phyloP scores from a whole-genome alignment of 352 stramenopile genomes.

The Globisporangium lucens region DNA sequence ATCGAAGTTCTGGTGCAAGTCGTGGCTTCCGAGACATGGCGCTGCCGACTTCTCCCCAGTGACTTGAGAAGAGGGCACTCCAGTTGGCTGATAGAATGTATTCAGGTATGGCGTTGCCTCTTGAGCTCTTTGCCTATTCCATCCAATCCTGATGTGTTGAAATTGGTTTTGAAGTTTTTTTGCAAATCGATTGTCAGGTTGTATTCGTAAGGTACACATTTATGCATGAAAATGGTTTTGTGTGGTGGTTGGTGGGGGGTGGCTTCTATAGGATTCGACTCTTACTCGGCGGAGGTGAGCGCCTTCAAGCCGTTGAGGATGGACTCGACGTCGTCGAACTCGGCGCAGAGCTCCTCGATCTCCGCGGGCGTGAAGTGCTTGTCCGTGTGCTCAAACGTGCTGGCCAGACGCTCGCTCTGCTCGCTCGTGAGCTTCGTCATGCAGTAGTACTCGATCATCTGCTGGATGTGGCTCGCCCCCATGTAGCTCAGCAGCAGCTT shows the following conservation, averaged over 20 bases:
- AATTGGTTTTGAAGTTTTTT: too few relatives aligned
- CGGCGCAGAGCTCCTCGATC: constrained; percentile 12
- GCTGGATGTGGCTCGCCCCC: constrained; percentile 6
- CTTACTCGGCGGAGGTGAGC: neutral
- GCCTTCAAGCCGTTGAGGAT: constrained; percentile 4
- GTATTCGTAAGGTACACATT: neutral
- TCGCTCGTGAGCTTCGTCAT: constrained; percentile 4
- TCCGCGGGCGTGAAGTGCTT: constrained; percentile 13
- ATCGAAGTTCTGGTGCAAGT: too few relatives aligned
- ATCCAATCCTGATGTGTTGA: too few relatives aligned
- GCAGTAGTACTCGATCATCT: constrained; percentile 35
- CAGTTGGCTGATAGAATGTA: too few relatives aligned
- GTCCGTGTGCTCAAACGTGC: constrained; percentile 14
- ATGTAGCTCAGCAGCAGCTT: constrained; percentile 34
- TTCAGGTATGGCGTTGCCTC: too few relatives aligned
- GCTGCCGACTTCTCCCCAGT: too few relatives aligned
- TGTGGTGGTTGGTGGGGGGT: neutral
- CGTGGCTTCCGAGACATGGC: too few relatives aligned
- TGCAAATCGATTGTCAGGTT: too few relatives aligned
- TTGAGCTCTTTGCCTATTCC: too few relatives aligned
- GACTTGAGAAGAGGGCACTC: too few relatives aligned
- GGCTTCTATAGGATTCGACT: neutral
- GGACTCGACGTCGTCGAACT: constrained; percentile 25
- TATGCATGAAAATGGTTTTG: neutral
- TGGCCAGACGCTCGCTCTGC: constrained; percentile 8